Evolutionary conservation across 1,284 basidiomycete genomes (phyloP).

Genomic region (Tausonia pullulans): DNA sequence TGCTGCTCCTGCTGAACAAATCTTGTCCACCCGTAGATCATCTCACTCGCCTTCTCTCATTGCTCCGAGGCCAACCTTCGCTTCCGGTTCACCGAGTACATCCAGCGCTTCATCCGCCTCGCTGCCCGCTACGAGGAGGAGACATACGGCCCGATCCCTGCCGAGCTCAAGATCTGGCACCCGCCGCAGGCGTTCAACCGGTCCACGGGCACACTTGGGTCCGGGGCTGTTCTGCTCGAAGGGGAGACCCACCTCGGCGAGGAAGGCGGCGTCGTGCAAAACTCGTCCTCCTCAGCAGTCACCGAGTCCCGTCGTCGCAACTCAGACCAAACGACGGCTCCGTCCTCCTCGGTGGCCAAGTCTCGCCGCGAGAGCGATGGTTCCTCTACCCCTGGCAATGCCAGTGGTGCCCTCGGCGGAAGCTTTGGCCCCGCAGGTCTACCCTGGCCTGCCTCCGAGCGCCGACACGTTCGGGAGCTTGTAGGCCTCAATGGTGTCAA

Average conservation of each 20-base stretch:
- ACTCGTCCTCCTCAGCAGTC: no score
- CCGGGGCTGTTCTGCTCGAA: conserved; percentile 45
- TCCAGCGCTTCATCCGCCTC: conserved; percentile 58
- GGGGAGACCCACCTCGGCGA: conserved; percentile 50
- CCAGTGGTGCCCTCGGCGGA: no score
- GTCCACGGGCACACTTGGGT: conserved; percentile 22
- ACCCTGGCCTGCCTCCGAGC: no score
- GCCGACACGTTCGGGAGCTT: conserved; percentile 18
- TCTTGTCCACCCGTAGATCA: conserved; percentile 39
- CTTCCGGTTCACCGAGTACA: conserved; percentile 64
- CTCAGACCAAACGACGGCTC: background rate
- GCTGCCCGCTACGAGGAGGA: conserved; percentile 71
- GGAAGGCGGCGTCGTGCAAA: conserved; percentile 39
- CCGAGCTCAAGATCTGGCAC: conserved; percentile 50
- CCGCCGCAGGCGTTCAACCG: conserved; percentile 38
- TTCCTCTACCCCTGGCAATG: background rate
- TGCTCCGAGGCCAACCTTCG: conserved; percentile 70
- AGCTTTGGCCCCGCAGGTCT: no score
- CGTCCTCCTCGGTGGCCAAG: background rate
- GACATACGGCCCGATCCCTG: conserved; percentile 38
- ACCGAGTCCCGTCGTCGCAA: no score
- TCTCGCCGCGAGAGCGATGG: conserved; percentile 3
- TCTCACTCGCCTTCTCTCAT: conserved; percentile 57
- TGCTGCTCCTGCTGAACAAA: background rate
- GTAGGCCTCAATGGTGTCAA: conserved; percentile 9